phyloP scores from a whole-genome alignment of 2,329 filamentous ascomycete species.

The Leptographium flavum region DNA sequence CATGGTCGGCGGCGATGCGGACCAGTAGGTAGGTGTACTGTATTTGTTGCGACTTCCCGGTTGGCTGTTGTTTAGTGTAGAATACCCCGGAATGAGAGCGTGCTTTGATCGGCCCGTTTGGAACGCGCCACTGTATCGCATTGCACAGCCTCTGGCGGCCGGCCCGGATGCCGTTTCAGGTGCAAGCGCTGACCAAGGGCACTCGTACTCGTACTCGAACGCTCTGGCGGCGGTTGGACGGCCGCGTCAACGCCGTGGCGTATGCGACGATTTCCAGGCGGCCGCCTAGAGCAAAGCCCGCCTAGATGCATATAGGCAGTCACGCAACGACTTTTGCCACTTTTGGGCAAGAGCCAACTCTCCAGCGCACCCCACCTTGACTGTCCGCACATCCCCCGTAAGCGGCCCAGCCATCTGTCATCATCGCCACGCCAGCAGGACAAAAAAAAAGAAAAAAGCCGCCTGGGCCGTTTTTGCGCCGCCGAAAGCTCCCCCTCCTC shows the following conservation, averaged over 20 bases:
- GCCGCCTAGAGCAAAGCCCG: too few relatives aligned
- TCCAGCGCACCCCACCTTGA: not conserved
- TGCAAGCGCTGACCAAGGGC: too few relatives aligned
- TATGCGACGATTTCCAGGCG: too few relatives aligned
- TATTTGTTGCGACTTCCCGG: not conserved
- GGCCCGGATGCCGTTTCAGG: too few relatives aligned
- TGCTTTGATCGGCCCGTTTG: not conserved
- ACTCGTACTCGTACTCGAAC: too few relatives aligned
- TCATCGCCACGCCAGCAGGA: not conserved
- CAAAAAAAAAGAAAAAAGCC: not conserved
- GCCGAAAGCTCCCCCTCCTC: not conserved
- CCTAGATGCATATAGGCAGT: not conserved
- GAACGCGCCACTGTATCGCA: not conserved
- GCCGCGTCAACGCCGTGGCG: too few relatives aligned
- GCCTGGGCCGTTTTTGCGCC: not conserved
- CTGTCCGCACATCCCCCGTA: too few relatives aligned
- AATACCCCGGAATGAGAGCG: conserved; percentile 1
- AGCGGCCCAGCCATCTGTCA: not conserved
- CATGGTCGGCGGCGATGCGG: conserved; percentile 14
- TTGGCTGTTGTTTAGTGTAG: not conserved
- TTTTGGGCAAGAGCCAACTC: not conserved
- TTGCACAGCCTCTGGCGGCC: too few relatives aligned
- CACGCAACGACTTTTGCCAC: not conserved
- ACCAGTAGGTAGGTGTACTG: conserved; percentile 1
- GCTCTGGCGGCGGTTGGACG: too few relatives aligned